Evolutionary conservation across 2,329 filamentous ascomycete genomes (phyloP), one percentile per base, ranked within the genome.

Genomic region (Diplodia intermedia): DNA sequence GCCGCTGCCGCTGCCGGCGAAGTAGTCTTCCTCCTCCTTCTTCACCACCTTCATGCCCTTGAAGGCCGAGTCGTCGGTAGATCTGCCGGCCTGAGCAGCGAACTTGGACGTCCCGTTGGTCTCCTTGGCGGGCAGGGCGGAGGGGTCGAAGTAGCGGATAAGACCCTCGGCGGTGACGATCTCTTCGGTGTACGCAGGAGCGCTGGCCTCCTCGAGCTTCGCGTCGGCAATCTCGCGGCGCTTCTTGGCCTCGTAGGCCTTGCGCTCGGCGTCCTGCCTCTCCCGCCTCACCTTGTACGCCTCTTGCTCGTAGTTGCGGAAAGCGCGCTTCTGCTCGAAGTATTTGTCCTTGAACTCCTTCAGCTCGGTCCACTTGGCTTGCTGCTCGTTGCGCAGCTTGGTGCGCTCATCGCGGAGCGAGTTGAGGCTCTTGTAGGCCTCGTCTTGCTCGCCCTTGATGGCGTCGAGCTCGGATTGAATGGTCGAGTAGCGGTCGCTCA

Each of bases 381-480:
- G 91, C 82, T 97, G 93, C 78, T 95, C 90, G 69, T 87, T 88
- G 75, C 96, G 91, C 65, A 95, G 87, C 83, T 90, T 92, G 78
- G 89, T 90, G 71, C 92, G 90, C 83, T 97, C 91, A 74, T 97
- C 94, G 68, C 92, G 90, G 71, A 98, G 89, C 68, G 86, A 81
- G 73, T 93, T 94, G 69, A 97, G 84, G 83, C 89, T 91, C 87
- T 97, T 96, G 87, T 91, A 97, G 43, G 90, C 92, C 72, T 90
- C 89, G 76, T 98, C 93, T 81, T 97, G 92, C 83, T 97, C 92
- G 57, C 90, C 91, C 85, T 96, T 97, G 83, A 99, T 92, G 69
- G 84, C 80, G 79, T 98, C 93, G 65, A 98, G 86, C 84, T 99
- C 94, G 72, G 90, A 88, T 83, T 95, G 91, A 76, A 97, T 89